Percentiles rank a stretch among this genome's conserved stretches.
Evolutionary conservation across 1,139 yeast genomes (phyloP).

Genomic region (Pneumocystis oryctolagi): DNA sequence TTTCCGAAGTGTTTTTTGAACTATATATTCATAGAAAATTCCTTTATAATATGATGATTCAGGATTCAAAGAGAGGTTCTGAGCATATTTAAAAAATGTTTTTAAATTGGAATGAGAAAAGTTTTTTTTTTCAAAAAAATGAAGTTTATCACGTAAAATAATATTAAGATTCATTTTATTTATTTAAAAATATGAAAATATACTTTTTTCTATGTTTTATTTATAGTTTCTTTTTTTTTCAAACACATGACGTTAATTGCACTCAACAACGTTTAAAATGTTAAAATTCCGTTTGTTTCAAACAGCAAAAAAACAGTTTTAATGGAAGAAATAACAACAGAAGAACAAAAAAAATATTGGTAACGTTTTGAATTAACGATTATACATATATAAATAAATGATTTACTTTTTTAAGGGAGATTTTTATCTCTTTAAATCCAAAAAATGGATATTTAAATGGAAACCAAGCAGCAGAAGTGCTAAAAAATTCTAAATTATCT

Average conservation of each 20-base stretch:
- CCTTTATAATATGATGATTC: conserved; percentile 11
- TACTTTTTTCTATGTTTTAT: background rate
- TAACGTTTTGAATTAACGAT: background rate
- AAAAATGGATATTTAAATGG: conserved; percentile 28
- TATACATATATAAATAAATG: background rate
- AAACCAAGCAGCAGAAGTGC: conserved; percentile 69
- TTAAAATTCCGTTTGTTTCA: background rate
- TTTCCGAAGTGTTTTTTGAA: conserved; percentile 11
- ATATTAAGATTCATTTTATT: background rate
- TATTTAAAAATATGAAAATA: background rate
- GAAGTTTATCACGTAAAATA: background rate
- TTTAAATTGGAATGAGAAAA: background rate
- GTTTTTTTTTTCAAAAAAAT: background rate
- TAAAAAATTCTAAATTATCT: conserved; percentile 72
- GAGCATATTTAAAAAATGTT: background rate
- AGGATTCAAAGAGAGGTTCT: background rate
- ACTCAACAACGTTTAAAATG: background rate
- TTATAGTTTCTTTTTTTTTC: background rate
- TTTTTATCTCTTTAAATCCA: background rate
- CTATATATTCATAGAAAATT: conserved; percentile 16
- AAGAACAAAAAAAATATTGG: background rate
- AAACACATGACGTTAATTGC: background rate
- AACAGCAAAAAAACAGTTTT: background rate
- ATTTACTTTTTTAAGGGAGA: background rate
- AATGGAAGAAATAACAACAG: background rate